These are phyloP conservation scores for Saccharomycopsis sp. DNA, from an alignment of 805 yeast genomes.

Conservation along the genomic window DNA sequence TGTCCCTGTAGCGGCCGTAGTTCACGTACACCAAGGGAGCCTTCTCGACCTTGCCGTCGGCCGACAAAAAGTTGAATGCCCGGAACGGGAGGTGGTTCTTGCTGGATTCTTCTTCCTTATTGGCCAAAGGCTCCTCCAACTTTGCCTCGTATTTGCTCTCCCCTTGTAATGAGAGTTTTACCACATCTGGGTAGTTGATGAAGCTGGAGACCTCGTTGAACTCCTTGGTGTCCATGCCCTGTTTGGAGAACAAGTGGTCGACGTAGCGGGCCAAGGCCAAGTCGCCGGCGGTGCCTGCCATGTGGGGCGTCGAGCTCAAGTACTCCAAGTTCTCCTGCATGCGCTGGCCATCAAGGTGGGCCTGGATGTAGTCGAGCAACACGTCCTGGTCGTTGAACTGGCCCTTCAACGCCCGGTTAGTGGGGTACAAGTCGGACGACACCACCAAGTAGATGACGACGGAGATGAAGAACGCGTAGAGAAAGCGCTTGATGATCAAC, in stretches of 20 bases:
- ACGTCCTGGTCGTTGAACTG: conserved; percentile 54
- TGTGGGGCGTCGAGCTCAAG: conserved; percentile 72
- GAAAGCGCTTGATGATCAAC: conserved; percentile 56
- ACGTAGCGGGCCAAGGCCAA: conserved; percentile 60
- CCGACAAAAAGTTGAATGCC: conserved; percentile 65
- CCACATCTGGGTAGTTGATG: conserved; percentile 53
- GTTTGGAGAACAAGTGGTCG: conserved; percentile 45
- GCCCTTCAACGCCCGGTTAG: conserved; percentile 37
- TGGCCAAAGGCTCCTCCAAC: conserved; percentile 26
- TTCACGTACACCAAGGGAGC: conserved; percentile 55
- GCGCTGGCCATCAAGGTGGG: conserved; percentile 44
- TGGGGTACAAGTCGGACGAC: conserved; percentile 45
- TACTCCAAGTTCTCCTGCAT: conserved; percentile 64
- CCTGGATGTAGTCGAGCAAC: conserved; percentile 40
- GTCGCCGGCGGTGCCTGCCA: conserved; percentile 86
- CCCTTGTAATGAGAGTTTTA: conserved; percentile 25
- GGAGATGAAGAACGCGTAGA: conserved; percentile 63
- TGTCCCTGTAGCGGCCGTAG: conserved; percentile 54
- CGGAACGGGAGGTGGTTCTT: conserved; percentile 22
- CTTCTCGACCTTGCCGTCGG: conserved; percentile 44
- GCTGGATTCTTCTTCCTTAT: background rate
- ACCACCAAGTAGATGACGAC: conserved; percentile 47
- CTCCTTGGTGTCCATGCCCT: conserved; percentile 46
- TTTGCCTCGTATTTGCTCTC: conserved; percentile 28
- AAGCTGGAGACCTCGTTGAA: conserved; percentile 44